A percentile compares a stretch with the other conserved stretches of the same genome.
Evolutionary conservation across 1,139 yeast species (phyloP).

Genomic region (Kluyveromyces sp.): DNA sequence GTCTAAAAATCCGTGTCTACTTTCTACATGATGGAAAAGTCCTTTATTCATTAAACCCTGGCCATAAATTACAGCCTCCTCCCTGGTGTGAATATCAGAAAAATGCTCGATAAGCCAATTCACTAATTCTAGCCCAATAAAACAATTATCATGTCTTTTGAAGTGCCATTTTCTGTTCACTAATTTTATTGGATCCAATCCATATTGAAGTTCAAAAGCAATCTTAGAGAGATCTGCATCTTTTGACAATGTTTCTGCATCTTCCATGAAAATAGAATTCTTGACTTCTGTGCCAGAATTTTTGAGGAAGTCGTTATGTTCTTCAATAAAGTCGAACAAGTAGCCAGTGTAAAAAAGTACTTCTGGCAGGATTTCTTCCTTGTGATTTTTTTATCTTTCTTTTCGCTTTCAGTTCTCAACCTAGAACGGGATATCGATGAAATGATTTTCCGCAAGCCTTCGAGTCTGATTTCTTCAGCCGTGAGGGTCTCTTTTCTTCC

Average conservation of each 20-base stretch:
- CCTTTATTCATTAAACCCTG: conserved; percentile 65
- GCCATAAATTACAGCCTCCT: conserved; percentile 76
- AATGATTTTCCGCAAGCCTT: conserved; percentile 73
- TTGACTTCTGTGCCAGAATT: conserved; percentile 20
- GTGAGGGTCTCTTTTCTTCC: conserved; percentile 56
- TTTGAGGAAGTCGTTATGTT: conserved; percentile 28
- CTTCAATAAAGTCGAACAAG: conserved; percentile 58
- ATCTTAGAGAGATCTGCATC: conserved; percentile 40
- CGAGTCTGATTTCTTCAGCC: conserved; percentile 79
- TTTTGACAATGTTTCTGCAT: conserved; percentile 34
- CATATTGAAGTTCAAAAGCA: conserved; percentile 60
- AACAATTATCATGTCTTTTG: conserved; percentile 68
- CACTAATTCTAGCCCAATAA: conserved; percentile 78
- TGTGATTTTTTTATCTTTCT: conserved; percentile 30
- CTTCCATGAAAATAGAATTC: conserved; percentile 31
- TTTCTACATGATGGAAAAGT: conserved; percentile 71
- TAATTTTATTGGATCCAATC: conserved; percentile 45
- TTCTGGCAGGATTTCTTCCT: conserved; percentile 58
- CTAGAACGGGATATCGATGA: conserved; percentile 56
- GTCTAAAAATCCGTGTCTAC: conserved; percentile 76
- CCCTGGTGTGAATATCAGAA: conserved; percentile 70
- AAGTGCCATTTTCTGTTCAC: conserved; percentile 90
- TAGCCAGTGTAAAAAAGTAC: conserved; percentile 85
- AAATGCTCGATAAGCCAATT: conserved; percentile 76
- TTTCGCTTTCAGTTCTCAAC: conserved; percentile 40